Evolutionary conservation across 2,329 filamentous ascomycete genomes (phyloP).

Genomic region (Zymoseptoria ardabiliae): DNA sequence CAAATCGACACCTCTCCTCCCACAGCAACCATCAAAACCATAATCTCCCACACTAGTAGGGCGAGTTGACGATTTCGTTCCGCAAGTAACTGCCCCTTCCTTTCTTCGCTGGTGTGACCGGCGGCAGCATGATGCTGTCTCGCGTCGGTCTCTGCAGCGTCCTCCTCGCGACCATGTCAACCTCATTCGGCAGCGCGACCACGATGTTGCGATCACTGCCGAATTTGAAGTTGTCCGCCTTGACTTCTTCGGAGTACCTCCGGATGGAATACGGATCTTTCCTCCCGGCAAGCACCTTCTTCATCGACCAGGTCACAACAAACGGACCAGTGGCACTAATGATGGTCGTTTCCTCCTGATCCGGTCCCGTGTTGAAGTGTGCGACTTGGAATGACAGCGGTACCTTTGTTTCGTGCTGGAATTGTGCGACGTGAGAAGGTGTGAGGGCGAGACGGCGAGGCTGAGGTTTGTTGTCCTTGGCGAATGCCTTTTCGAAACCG

Average conservation of each 20-base stretch:
- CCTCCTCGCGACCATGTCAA: slow-evolving; percentile 91
- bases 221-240: slow-evolving; percentile 97
- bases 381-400: slow-evolving; percentile 83
- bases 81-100: slow-evolving; percentile 60
- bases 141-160: slow-evolving; percentile 80
- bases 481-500: slow-evolving; percentile 91
- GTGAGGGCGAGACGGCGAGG: slow-evolving; percentile 82
- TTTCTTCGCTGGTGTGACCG: slow-evolving; percentile 35
- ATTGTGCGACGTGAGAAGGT: slow-evolving; percentile 89
- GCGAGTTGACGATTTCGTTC: slow-evolving; percentile 76
- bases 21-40: neutral
- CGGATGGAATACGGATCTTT: slow-evolving; percentile 95
- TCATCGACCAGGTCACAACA: slow-evolving; percentile 92
- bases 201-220: slow-evolving; percentile 97
- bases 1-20: neutral
- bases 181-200: slow-evolving; percentile 90
- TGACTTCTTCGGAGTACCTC: slow-evolving; percentile 89
- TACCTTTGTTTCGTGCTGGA: slow-evolving; percentile 89
- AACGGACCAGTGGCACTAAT: slow-evolving; percentile 95
- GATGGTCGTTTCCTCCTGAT: slow-evolving; percentile 76
- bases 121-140: slow-evolving; percentile 63
- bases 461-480: slow-evolving; percentile 87
- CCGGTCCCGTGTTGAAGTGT: slow-evolving; percentile 84
- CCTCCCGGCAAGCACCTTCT: slow-evolving; percentile 72
- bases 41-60: slow-evolving; percentile 38